Evolutionary conservation across 176 grass and related monocot species (phyloP).

Genomic region (Stipa capillata): DNA sequence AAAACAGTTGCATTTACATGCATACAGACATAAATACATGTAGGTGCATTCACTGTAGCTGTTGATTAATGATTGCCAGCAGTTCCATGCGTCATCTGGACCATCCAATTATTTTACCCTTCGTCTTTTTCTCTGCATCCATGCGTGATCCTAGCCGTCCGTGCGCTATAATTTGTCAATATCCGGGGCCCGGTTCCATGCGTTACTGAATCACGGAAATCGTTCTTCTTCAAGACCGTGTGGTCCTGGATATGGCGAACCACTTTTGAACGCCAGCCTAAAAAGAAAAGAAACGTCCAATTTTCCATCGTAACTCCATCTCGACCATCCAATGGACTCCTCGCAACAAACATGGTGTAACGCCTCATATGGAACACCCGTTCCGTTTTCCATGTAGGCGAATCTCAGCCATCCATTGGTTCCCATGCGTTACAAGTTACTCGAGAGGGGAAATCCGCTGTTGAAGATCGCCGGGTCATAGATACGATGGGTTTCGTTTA

Average conservation of each 20-base stretch:
- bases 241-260: neutral
- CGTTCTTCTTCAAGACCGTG: neutral
- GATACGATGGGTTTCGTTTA: too few relatives aligned
- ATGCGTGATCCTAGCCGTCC: neutral
- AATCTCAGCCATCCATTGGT: too few relatives aligned
- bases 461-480: too few relatives aligned
- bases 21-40: neutral
- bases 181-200: too few relatives aligned
- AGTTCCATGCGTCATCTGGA: neutral
- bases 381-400: too few relatives aligned
- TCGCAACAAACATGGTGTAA: neutral
- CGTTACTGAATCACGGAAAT: neutral
- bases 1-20: neutral
- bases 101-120: neutral
- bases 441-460: too few relatives aligned
- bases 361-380: too few relatives aligned
- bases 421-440: too few relatives aligned
- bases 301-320: neutral
- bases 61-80: neutral
- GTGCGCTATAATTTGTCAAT: too few relatives aligned
- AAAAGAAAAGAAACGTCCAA: neutral
- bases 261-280: neutral
- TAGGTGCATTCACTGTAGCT: neutral
- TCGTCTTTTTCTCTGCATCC: neutral
- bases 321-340: neutral